Evolutionary conservation across 768 basidiomycete genomes (phyloP).

Genomic region (Lyophyllum decastes): DNA sequence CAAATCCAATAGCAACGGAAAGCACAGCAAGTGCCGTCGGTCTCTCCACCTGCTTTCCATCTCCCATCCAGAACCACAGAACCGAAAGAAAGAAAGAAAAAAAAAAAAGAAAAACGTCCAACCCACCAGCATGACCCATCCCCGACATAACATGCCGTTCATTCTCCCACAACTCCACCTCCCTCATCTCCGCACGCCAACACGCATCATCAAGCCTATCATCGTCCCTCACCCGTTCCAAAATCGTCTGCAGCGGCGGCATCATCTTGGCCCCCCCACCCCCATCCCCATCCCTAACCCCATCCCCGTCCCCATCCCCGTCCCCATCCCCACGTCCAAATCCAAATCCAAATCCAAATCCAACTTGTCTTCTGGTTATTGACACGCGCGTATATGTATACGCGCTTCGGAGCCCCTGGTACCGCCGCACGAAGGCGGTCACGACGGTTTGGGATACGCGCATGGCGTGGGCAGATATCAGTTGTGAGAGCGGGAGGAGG

Average conservation of each 20-base stretch:
- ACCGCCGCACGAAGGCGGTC: not conserved
- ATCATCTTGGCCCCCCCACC: not conserved
- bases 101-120: not conserved
- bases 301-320: no score
- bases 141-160: constrained; percentile 47
- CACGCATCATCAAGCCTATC: constrained; percentile 63
- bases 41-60: no score
- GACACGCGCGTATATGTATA: not conserved
- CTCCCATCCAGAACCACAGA: no score
- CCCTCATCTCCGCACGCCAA: constrained; percentile 64
- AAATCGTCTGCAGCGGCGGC: constrained; percentile 20
- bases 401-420: not conserved
- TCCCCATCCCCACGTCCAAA: no score
- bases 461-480: not conserved
- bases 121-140: constrained; percentile 19
- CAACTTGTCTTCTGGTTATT: not conserved
- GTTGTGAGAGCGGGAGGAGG: not conserved
- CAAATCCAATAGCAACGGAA: no score
- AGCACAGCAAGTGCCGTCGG: no score
- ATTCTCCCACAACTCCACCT: constrained; percentile 83
- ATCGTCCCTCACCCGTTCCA: constrained; percentile 56
- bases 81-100: not conserved
- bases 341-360: no score
- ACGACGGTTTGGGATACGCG: not conserved
- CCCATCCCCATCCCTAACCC: not conserved